Evolutionary conservation across 1,284 basidiomycete genomes (phyloP).

Genomic region (Volvariella volvacea): DNA sequence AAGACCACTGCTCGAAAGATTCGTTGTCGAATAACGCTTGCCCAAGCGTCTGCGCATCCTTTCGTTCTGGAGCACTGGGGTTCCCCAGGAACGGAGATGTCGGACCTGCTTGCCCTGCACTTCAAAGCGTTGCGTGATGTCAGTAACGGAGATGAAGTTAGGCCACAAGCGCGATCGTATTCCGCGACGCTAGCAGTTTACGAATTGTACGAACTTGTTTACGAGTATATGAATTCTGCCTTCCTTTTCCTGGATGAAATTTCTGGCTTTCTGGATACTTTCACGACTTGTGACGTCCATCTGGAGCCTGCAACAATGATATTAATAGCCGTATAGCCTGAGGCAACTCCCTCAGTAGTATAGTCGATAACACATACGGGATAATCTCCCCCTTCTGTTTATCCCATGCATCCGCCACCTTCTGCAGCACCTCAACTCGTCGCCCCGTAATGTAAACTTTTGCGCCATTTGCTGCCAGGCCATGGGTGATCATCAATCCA

Average conservation of each 20-base stretch:
- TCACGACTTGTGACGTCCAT: conserved; percentile 69
- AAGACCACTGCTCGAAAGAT: conserved; percentile 53
- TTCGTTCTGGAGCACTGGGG: conserved; percentile 46
- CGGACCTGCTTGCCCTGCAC: conserved; percentile 70
- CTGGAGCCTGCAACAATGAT: conserved; percentile 45
- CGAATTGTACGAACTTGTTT: conserved; percentile 55
- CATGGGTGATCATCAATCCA: conserved; percentile 67
- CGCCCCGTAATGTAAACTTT: conserved; percentile 78
- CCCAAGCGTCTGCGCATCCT: conserved; percentile 56
- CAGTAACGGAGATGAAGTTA: not conserved
- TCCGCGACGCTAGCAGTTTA: not conserved
- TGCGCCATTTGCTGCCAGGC: conserved; percentile 71
- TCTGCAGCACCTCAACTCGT: conserved; percentile 56
- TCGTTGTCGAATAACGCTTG: conserved; percentile 63
- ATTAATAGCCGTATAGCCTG: not conserved
- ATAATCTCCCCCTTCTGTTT: conserved; percentile 41
- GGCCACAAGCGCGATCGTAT: not conserved
- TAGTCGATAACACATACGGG: conserved; percentile 37
- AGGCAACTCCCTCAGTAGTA: conserved; percentile 7
- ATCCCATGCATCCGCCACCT: conserved; percentile 41
- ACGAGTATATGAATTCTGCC: conserved; percentile 73
- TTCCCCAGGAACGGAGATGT: conserved; percentile 50
- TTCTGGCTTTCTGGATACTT: conserved; percentile 53
- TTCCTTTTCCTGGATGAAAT: conserved; percentile 49
- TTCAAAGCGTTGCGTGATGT: conserved; percentile 18